Percentiles rank a stretch among this genome's conserved stretches.
These are phyloP conservation scores for Monosporascus sp. DNA, from an alignment of 2,329 filamentous ascomycete genomes.

Conservation along the genomic window DNA sequence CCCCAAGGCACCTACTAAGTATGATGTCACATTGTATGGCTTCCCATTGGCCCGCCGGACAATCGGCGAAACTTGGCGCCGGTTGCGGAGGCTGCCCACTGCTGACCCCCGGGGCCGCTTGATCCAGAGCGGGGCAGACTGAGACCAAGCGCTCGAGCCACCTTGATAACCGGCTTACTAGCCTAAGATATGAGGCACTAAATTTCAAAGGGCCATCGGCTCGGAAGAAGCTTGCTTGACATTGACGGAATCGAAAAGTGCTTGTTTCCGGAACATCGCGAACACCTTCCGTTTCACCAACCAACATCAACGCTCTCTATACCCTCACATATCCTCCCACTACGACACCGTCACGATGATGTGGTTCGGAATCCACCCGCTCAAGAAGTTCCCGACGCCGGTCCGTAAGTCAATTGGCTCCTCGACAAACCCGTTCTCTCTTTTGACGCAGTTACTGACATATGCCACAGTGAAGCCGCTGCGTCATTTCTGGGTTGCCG, in stretches of 20 bases:
- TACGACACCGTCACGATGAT: constrained; percentile 57
- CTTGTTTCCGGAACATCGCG: constrained; percentile 18
- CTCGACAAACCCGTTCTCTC: constrained; percentile 3
- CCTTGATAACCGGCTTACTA: neutral
- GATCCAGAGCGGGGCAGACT: too few species aligned
- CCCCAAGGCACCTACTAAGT: neutral
- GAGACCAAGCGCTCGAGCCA: neutral
- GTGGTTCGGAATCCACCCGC: constrained; percentile 59
- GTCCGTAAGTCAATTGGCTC: constrained; percentile 59
- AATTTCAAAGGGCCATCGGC: neutral
- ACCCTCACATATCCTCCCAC: constrained; percentile 24
- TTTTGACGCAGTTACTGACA: constrained; percentile 21
- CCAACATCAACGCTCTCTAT: constrained; percentile 28
- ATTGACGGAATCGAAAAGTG: constrained; percentile 19
- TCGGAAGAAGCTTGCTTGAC: neutral
- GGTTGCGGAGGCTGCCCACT: neutral
- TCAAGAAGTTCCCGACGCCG: constrained; percentile 78
- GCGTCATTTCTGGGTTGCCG: constrained; percentile 89
- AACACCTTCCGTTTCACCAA: constrained; percentile 20
- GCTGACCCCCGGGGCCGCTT: too few species aligned
- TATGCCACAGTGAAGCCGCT: constrained; percentile 69
- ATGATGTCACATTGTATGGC: neutral
- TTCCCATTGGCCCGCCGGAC: neutral
- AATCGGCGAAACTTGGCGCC: neutral
- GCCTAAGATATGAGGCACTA: neutral